Percentiles rank a stretch among this genome's conserved stretches.
Evolutionary conservation across 2,329 filamentous ascomycete genomes (phyloP).

Genomic region (Pseudogymnoascus sp.): DNA sequence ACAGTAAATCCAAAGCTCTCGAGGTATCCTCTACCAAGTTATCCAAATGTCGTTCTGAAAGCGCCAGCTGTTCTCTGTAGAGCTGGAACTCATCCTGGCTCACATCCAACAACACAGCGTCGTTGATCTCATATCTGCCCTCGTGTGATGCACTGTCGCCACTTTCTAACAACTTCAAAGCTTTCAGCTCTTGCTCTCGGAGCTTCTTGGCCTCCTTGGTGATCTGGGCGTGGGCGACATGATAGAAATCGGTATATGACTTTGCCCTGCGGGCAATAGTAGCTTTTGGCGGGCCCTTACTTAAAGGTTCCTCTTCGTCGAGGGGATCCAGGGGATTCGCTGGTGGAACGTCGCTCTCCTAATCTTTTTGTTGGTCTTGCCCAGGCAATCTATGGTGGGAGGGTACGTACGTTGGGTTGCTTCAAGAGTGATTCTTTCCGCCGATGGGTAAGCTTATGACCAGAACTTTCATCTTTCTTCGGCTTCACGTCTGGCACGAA

Average conservation of each 20-base stretch:
- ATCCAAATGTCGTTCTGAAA: slow-evolving; percentile 77
- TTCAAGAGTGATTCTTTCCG: slow-evolving; percentile 65
- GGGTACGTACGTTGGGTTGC: slow-evolving; percentile 50
- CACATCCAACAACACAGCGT: slow-evolving; percentile 65
- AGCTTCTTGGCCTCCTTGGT: slow-evolving; percentile 40
- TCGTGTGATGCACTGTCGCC: slow-evolving; percentile 48
- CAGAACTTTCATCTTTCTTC: slow-evolving; percentile 40
- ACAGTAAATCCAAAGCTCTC: slow-evolving; percentile 66
- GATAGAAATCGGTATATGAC: slow-evolving; percentile 73
- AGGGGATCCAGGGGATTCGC: slow-evolving; percentile 51
- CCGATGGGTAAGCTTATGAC: slow-evolving; percentile 47
- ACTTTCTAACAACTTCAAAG: slow-evolving; percentile 28
- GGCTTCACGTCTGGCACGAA: slow-evolving; percentile 58
- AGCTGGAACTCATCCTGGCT: slow-evolving; percentile 80
- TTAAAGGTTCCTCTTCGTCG: slow-evolving; percentile 48
- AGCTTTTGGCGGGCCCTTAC: slow-evolving; percentile 57
- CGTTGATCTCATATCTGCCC: slow-evolving; percentile 51
- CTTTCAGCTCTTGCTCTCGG: slow-evolving; percentile 15
- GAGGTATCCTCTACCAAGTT: slow-evolving; percentile 71
- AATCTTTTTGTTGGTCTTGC: slow-evolving; percentile 34
- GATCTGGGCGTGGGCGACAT: slow-evolving; percentile 51
- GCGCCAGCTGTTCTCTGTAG: slow-evolving; percentile 72
- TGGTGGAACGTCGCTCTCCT: slow-evolving; percentile 46
- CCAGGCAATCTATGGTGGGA: slow-evolving; percentile 26
- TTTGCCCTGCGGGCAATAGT: slow-evolving; percentile 59